Base-by-base conservation (phyloP, 345 rosid species). In the Gossypioides kirkii region DNA sequence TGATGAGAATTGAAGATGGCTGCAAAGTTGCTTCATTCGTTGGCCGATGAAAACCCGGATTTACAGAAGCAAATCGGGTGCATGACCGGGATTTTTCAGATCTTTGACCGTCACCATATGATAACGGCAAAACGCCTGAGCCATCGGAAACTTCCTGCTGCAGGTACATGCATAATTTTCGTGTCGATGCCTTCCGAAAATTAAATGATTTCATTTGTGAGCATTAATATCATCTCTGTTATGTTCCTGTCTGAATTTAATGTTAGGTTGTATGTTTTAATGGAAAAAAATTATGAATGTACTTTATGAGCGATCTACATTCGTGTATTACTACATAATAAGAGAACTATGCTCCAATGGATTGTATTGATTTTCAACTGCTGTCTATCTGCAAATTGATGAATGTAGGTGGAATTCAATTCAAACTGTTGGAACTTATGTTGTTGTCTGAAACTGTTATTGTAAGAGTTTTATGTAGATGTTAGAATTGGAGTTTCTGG, bases 11-110 rank as follows among this genome's bases (percentile, higher is more conserved):
- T 32, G 5, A 63, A 80, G 59, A 94, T 94, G 98, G 98, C 98
- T 69, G 91, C 98, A 54, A 94, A 94, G 81, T 92, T 94, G 77
- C 82, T 94, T 66, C 96, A 92, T 85, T 87, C 97, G 28, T 82
- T 94, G 71, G 94, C 98, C 32, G 98, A 92, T 84, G 98, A 92
- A 61, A 92, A 87, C 81, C 87, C 95, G 71, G 97, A 90, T 85
- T 86, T 94, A 82, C 89, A 89, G 86, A 94, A 88, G 86, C 94
- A 94, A 84, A 90, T 92, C 11, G 98, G 98, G 47, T 94, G 98
- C 84, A 94, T 94, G 98, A 90, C 87, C 45, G 98, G 97, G 71
- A 82, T 92, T 77, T 87, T 94, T 78, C 97, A 94, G 81, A 76
- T 94, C 79, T 92, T 94, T 74, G 97, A 92, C 25, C 61, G 36